These are phyloP conservation scores for Penicillium griseofulvum DNA, from an alignment of 2,329 filamentous ascomycete genomes.

Conservation along the genomic window DNA sequence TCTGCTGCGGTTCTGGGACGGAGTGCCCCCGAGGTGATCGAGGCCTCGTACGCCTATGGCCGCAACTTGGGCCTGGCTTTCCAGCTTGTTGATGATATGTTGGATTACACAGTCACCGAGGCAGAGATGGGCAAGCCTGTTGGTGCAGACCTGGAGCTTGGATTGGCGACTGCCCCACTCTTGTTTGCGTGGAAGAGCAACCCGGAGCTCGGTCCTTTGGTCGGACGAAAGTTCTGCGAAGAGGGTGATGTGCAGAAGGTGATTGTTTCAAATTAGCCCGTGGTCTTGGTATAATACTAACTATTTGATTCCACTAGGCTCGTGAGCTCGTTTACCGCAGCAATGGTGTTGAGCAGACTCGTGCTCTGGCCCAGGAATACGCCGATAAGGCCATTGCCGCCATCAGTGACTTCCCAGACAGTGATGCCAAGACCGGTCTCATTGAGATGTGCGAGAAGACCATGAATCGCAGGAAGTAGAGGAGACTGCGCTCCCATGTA, in stretches of 20 bases:
- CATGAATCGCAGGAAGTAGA: constrained; percentile 77
- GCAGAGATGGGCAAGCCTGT: constrained; percentile 90
- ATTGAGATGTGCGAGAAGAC: constrained; percentile 94
- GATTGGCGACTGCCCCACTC: constrained; percentile 87
- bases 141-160: constrained; percentile 88
- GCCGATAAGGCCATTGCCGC: constrained; percentile 81
- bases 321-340: constrained; percentile 78
- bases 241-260: constrained; percentile 85
- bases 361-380: constrained; percentile 86
- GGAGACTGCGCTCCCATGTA: constrained; percentile 14
- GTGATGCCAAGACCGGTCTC: constrained; percentile 87
- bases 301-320: constrained; percentile 57
- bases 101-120: constrained; percentile 88
- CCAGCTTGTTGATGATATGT: constrained; percentile 95
- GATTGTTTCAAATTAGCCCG: constrained; percentile 34
- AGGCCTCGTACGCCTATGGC: constrained; percentile 88
- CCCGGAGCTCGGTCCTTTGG: constrained; percentile 77
- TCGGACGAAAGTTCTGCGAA: constrained; percentile 82
- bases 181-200: constrained; percentile 94
- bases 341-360: constrained; percentile 87
- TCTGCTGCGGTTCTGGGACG: constrained; percentile 83
- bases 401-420: constrained; percentile 83
- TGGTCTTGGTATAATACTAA: constrained; percentile 11
- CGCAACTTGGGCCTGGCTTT: constrained; percentile 93
- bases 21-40: constrained; percentile 72